Conservation (phyloP, 2,329 filamentous ascomycete species). For the Calonectria leucothoes region DNA sequence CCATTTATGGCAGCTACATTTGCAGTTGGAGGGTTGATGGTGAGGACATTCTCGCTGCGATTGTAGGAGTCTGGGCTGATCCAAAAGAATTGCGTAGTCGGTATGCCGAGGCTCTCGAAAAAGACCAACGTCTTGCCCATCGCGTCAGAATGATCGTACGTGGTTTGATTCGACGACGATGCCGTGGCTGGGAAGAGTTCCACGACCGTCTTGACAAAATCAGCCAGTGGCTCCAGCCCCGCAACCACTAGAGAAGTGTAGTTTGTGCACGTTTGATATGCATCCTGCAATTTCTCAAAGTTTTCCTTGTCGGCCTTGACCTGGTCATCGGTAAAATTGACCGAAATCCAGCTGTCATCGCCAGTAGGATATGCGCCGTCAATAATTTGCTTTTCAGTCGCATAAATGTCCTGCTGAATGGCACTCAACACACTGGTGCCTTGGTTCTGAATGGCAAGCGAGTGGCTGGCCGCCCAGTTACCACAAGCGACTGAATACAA, state of each 20-base stretch:
- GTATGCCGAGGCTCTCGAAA: constrained; percentile 29
- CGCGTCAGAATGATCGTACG: not conserved
- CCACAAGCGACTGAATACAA: constrained; percentile 52
- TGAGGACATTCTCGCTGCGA: constrained; percentile 9
- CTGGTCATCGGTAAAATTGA: constrained; percentile 42
- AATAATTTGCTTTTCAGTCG: constrained; percentile 35
- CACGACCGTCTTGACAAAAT: constrained; percentile 57
- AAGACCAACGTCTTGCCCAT: constrained; percentile 20
- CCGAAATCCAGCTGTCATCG: constrained; percentile 30
- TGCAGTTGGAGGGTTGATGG: not conserved
- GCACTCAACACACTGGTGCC: not conserved
- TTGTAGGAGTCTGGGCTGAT: constrained; percentile 1
- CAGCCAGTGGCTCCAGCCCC: constrained; percentile 67
- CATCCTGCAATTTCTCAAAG: constrained; percentile 73
- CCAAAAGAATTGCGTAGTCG: constrained; percentile 11
- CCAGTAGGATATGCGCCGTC: constrained; percentile 70
- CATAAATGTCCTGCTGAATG: not conserved
- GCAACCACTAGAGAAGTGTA: constrained; percentile 65
- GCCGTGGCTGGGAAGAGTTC: constrained; percentile 22
- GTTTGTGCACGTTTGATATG: constrained; percentile 75
- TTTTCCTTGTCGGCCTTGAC: constrained; percentile 68
- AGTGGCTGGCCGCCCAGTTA: constrained; percentile 64
- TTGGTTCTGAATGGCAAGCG: not conserved
- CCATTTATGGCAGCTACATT: not conserved
- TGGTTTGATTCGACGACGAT: not conserved